Evolutionary conservation across 371 early-diverging fungal species (phyloP).

Genomic region (Catenaria anguillulae): DNA sequence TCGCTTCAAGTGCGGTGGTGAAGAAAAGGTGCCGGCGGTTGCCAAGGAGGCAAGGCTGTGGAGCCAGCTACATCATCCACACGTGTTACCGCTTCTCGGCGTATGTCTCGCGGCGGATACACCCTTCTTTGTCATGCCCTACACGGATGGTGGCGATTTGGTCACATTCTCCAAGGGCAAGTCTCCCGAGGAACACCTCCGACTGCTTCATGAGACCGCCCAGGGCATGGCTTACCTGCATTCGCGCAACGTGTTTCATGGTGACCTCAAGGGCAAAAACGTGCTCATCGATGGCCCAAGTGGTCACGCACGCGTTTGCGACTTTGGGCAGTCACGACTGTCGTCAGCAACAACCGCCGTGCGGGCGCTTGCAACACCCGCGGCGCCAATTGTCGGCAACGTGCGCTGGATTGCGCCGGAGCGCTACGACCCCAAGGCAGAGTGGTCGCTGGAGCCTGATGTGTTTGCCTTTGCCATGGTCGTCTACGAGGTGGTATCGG

Average conservation of each 20-base stretch:
- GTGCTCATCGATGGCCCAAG: constrained; percentile 8
- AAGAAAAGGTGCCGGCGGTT: no score
- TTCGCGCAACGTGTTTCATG: constrained; percentile 3
- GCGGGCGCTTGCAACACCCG: no score
- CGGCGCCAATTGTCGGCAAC: not conserved
- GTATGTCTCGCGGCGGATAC: not conserved
- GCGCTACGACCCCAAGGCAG: constrained; percentile 1
- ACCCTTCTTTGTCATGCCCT: not conserved
- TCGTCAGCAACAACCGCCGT: not conserved
- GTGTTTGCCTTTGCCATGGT: constrained; percentile 4
- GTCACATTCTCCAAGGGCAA: no score
- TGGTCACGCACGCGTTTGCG: constrained; percentile 2
- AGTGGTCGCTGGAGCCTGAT: not conserved
- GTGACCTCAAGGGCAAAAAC: constrained; percentile 11
- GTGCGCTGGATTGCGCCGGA: constrained; percentile 5
- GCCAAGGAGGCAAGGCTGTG: not conserved
- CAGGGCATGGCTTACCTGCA: constrained; percentile 11
- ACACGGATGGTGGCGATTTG: not conserved
- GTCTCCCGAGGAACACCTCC: not conserved
- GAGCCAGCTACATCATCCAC: not conserved
- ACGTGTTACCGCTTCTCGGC: not conserved
- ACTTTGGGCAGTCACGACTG: constrained; percentile 5
- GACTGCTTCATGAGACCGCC: constrained; percentile 4
- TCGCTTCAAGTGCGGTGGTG: no score
- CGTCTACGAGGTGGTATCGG: not conserved